Evolutionary conservation across 768 basidiomycete genomes (phyloP).

Genomic region (Hygrophorus pudorinus): DNA sequence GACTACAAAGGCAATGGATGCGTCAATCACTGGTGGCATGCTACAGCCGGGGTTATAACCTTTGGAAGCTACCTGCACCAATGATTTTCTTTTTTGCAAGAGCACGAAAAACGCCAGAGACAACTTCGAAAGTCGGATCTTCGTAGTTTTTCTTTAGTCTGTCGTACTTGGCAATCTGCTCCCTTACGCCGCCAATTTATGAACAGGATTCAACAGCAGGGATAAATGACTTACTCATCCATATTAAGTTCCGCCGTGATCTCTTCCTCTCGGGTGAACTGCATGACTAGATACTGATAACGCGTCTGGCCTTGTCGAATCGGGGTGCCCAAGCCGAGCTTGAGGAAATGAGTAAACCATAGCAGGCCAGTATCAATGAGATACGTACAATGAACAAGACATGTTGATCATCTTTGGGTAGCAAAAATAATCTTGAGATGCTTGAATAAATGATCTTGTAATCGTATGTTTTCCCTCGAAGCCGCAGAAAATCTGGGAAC

Average conservation of each 20-base stretch:
- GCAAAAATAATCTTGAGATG: constrained; percentile 80
- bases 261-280: constrained; percentile 95
- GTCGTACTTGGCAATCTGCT: constrained; percentile 70
- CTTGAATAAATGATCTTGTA: constrained; percentile 92
- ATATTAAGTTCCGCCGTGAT: constrained; percentile 93
- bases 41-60: constrained; percentile 32
- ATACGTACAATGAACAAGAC: constrained; percentile 85
- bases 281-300: constrained; percentile 97
- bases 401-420: constrained; percentile 95
- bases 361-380: background rate
- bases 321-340: constrained; percentile 88
- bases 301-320: constrained; percentile 97
- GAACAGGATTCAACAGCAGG: background rate
- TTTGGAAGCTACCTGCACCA: constrained; percentile 78
- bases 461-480: constrained; percentile 98
- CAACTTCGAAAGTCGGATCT: constrained; percentile 90
- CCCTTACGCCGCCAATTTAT: constrained; percentile 30
- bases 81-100: constrained; percentile 88
- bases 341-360: constrained; percentile 6
- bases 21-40: background rate
- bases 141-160: constrained; percentile 90
- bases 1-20: constrained; percentile 34
- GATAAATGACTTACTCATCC: constrained; percentile 55
- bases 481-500: constrained; percentile 87
- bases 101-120: constrained; percentile 88